Conservation (phyloP, 2,329 filamentous ascomycete species). For the Aureobasidium sp. region DNA sequence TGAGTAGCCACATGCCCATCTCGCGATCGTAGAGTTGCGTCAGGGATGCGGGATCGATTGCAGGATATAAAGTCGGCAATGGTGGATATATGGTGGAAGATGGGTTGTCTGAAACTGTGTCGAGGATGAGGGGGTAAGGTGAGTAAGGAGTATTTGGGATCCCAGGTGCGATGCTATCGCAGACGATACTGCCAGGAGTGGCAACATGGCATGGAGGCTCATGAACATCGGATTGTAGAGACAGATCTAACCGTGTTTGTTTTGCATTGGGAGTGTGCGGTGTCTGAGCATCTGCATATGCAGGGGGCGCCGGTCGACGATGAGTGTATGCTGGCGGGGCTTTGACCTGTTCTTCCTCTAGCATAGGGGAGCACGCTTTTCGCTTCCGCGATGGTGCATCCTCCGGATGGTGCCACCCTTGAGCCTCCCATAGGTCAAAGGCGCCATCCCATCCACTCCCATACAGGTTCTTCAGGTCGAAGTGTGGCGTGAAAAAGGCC, state of each 20-base stretch:
- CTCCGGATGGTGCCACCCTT: not conserved
- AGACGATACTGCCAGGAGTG: not conserved
- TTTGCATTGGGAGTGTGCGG: not conserved
- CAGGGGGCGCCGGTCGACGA: not conserved
- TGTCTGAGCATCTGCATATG: not conserved
- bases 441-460: not conserved
- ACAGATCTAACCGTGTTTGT: too few relatives aligned
- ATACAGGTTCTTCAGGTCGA: constrained; percentile 1
- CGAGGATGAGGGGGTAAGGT: not conserved
- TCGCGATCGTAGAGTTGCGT: not conserved
- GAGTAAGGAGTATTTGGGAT: not conserved
- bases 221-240: not conserved
- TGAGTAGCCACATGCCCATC: constrained; percentile 2
- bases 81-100: too few relatives aligned
- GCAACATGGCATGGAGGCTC: not conserved
- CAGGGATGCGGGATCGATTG: not conserved
- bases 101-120: not conserved
- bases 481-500: not conserved
- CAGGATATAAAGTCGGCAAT: not conserved
- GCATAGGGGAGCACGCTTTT: not conserved
- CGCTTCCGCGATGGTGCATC: not conserved
- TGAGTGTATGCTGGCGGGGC: not conserved
- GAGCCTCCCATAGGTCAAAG: not conserved
- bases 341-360: not conserved
- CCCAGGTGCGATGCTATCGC: not conserved